A percentile compares a stretch with the other conserved stretches of the same genome.
Conservation (phyloP, 306 rosid species). For the Carpinus fangiana region DNA sequence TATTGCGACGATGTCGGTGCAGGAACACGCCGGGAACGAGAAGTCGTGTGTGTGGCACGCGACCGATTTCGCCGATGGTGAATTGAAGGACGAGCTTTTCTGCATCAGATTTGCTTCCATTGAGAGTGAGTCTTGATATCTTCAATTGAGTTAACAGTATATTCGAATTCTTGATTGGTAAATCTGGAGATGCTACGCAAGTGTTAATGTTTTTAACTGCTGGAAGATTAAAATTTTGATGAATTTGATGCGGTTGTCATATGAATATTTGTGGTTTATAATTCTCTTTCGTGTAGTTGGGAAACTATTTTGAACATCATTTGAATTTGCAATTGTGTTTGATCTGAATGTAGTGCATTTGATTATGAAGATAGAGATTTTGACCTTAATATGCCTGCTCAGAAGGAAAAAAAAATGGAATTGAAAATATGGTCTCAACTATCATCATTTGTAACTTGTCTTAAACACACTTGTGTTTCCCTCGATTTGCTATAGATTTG, state of each 20-base stretch:
- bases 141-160: not conserved
- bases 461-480: not conserved
- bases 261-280: not conserved
- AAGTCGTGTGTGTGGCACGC: conserved; percentile 99
- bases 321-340: too few species aligned
- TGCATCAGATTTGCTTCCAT: conserved; percentile 90
- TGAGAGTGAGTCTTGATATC: conserved; percentile 64
- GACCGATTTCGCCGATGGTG: conserved; percentile 89
- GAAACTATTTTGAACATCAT: not conserved
- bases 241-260: not conserved
- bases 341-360: not conserved
- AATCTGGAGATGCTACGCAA: not conserved
- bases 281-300: not conserved
- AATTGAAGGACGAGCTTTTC: conserved; percentile 93
- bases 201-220: not conserved
- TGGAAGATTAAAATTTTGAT: too few species aligned
- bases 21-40: conserved; percentile 96
- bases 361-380: not conserved
- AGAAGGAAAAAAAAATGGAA: not conserved
- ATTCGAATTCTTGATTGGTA: not conserved
- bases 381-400: not conserved
- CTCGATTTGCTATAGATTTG: not conserved
- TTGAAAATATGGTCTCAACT: not conserved
- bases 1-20: conserved; percentile 68
- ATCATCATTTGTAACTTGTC: not conserved